Conservation (phyloP, 768 basidiomycete species). For the Lactifluus echinatus region DNA sequence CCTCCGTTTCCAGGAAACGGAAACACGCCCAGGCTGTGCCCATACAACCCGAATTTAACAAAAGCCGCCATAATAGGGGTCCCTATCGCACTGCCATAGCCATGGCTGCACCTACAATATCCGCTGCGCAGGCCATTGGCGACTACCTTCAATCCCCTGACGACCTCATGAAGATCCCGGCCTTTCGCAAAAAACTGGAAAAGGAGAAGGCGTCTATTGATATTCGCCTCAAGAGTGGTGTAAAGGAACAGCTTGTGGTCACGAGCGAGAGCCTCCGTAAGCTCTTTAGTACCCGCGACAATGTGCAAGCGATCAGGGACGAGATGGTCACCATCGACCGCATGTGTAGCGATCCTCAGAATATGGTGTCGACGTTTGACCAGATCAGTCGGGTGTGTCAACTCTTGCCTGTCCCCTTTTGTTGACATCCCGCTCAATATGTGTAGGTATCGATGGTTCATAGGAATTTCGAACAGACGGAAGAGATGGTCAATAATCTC, state of each 20-base stretch:
- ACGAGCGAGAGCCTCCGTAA: constrained; percentile 83
- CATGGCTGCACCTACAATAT: constrained; percentile 50
- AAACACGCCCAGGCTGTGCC: too few species aligned
- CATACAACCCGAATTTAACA: neutral
- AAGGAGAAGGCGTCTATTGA: constrained; percentile 96
- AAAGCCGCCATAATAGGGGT: neutral
- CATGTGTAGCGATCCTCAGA: constrained; percentile 65
- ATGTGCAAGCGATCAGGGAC: constrained; percentile 77
- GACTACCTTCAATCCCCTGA: constrained; percentile 91
- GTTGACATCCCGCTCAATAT: neutral
- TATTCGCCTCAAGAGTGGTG: constrained; percentile 79
- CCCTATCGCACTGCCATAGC: neutral
- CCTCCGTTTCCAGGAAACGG: too few species aligned
- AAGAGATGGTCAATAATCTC: constrained; percentile 91
- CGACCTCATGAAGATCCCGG: constrained; percentile 80
- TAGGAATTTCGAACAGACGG: constrained; percentile 88
- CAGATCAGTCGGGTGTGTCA: constrained; percentile 84
- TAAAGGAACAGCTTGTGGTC: constrained; percentile 87
- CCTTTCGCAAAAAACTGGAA: constrained; percentile 88
- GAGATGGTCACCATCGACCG: constrained; percentile 78
- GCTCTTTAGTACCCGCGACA: constrained; percentile 63
- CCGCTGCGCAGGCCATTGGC: constrained; percentile 77
- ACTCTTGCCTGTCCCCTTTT: neutral
- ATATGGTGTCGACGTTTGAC: constrained; percentile 79
- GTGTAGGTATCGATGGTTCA: constrained; percentile 89